phyloP scores from a whole-genome alignment of 129 eudicot genomes.

The Scalesia atractyloides region DNA sequence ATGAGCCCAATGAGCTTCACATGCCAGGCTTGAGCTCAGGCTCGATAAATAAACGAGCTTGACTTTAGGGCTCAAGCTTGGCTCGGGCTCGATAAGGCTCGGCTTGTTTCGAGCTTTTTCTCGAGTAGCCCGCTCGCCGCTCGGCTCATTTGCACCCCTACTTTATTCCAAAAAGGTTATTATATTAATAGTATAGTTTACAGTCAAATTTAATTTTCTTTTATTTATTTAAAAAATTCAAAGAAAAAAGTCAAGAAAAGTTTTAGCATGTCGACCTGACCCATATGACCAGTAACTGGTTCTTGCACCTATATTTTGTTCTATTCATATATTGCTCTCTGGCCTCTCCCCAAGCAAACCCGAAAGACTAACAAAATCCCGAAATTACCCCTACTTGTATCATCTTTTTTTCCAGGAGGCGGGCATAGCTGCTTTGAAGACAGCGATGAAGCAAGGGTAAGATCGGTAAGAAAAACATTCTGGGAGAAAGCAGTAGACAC shows the following conservation, averaged over 20 bases:
- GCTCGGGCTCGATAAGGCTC: too few species aligned
- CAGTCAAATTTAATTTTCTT: neutral
- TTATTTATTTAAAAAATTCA: neutral
- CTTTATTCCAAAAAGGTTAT: neutral
- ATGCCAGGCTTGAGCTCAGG: too few species aligned
- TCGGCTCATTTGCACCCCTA: too few species aligned
- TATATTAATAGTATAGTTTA: neutral
- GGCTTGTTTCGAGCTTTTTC: too few species aligned
- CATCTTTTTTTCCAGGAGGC: conserved; percentile 61
- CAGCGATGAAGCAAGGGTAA: conserved; percentile 79
- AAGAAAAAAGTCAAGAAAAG: neutral
- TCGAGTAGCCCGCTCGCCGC: too few species aligned
- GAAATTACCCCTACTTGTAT: neutral
- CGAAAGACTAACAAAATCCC: neutral
- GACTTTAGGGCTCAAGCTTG: too few species aligned
- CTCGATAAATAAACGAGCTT: too few species aligned
- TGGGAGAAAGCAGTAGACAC: conserved; percentile 93
- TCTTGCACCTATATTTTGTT: neutral
- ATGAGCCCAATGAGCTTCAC: too few species aligned
- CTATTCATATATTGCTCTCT: neutral
- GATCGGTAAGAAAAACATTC: conserved; percentile 67
- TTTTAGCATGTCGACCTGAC: neutral
- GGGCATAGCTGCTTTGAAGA: conserved; percentile 96
- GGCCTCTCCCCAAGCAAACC: neutral
- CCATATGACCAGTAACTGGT: neutral